Percentiles rank a stretch among this genome's conserved stretches.
phyloP scores from a whole-genome alignment of 176 grass and related monocot genomes.

The Phragmites australis region DNA sequence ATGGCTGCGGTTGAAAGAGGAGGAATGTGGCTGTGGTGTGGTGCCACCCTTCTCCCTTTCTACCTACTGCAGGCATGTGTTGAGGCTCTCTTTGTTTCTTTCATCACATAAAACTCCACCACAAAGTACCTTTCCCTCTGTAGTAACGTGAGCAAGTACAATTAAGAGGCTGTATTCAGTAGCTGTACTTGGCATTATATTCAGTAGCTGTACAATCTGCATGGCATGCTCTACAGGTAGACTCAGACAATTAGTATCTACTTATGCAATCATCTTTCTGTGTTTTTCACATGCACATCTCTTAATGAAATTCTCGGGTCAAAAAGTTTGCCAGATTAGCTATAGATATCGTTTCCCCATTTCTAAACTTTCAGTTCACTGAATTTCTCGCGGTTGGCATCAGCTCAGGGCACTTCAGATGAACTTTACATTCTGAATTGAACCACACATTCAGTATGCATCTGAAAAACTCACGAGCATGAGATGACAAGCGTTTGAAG shows the following conservation, averaged over 20 bases:
- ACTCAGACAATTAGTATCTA: conserved; percentile 32
- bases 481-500: not conserved
- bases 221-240: conserved; percentile 17
- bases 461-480: too few relatives aligned
- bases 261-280: conserved; percentile 39
- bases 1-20: conserved; percentile 45
- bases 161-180: conserved; percentile 9
- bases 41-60: conserved; percentile 14
- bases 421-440: not conserved
- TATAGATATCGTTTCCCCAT: not conserved
- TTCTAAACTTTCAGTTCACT: not conserved
- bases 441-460: not conserved
- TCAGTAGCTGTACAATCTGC: conserved; percentile 18
- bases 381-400: not conserved
- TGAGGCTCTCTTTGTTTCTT: conserved; percentile 17
- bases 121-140: conserved; percentile 37
- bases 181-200: conserved; percentile 27
- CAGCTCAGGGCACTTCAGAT: not conserved
- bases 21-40: conserved; percentile 10
- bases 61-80: conserved; percentile 48
- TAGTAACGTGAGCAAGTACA: conserved; percentile 39
- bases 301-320: not conserved
- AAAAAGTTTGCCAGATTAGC: not conserved
- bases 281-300: not conserved
- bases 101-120: conserved; percentile 23